A percentile compares a stretch with the other conserved stretches of the same genome.
These are phyloP conservation scores for Breviolum minutum DNA, from an alignment of 73 alveolate species.

Conservation along the genomic window DNA sequence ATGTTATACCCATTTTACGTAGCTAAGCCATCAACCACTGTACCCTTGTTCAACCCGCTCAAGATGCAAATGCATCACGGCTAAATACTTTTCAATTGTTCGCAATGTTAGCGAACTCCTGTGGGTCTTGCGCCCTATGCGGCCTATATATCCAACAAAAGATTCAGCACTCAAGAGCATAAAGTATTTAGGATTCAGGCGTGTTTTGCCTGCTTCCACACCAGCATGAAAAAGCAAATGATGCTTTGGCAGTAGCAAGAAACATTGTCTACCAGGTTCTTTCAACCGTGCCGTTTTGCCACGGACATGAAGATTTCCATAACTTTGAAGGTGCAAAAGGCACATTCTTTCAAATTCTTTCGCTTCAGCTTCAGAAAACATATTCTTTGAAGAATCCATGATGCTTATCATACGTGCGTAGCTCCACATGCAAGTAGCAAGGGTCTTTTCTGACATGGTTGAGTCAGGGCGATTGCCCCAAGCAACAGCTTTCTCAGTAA, in stretches of 20 bases:
- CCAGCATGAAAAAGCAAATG: neutral
- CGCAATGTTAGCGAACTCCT: neutral
- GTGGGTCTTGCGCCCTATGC: neutral
- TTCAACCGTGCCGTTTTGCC: neutral
- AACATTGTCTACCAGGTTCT: neutral
- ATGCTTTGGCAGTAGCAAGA: constrained; percentile 15
- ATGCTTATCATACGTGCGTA: neutral
- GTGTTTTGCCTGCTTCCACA: neutral
- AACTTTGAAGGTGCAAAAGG: neutral
- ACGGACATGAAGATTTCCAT: neutral
- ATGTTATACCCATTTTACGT: too few relatives aligned
- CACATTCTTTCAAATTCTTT: neutral
- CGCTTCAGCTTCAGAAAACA: neutral
- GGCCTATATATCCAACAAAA: constrained; percentile 4
- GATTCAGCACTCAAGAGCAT: constrained; percentile 20
- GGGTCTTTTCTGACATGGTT: neutral
- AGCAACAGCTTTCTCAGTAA: neutral
- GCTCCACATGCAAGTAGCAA: neutral
- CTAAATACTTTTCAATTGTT: neutral
- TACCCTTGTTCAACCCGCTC: neutral
- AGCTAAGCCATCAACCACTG: neutral
- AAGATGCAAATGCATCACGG: neutral
- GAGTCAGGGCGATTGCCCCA: neutral
- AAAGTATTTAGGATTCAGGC: neutral
- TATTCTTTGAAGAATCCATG: neutral